Evolutionary conservation across 441 rosid genomes (phyloP), one percentile per base, ranked within the genome.

Genomic region (Erodium texanum): DNA sequence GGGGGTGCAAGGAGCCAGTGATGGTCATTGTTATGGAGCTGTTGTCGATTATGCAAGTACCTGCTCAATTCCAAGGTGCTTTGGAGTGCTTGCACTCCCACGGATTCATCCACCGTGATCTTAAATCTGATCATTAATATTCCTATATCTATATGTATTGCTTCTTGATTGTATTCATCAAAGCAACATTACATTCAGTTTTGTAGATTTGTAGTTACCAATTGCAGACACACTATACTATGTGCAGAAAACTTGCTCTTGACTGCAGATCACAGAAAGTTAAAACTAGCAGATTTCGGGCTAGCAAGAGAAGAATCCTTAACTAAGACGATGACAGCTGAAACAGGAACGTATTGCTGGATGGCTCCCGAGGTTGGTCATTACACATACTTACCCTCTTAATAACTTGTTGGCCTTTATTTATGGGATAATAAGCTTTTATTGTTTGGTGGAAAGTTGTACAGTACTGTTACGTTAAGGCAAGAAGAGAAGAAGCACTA

Each of bases 311-410:
- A 86, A 79, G 90, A 86, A 74, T 84, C 90, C 20, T 68, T 86
- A 22, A 86, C 90, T 9, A 88, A 86, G 76, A 86, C 84, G 88
- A 86, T 86, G 90, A 86, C 90, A 0, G 88, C 90, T 66, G 90
- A 86, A 77, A 86, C 90, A 0, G 90, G 90, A 73, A 86, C 90
- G 54, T 86, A 86, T 73, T 74, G 88, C 12, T 54, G 61, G 61
- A 54, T 54, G 61, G 61, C 61, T 10, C 88, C 90, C 0, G 90
- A 86, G 90, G 61, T 54, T 3, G n/a, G 6, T 50, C 56, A 15
- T 50, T 5, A 15, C 56, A n/a, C n/a, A n/a, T n/a, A n/a, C n/a
- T n/a, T n/a, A n/a, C n/a, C n/a, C n/a, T n/a, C n/a, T n/a, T n/a
- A n/a, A 15, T 54, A 54, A 54, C 7, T 20, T 29, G 9, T 2